Evolutionary conservation across 306 rosid genomes (phyloP), one percentile per base, ranked within the genome.

Genomic region (Dicorynia guianensis): DNA sequence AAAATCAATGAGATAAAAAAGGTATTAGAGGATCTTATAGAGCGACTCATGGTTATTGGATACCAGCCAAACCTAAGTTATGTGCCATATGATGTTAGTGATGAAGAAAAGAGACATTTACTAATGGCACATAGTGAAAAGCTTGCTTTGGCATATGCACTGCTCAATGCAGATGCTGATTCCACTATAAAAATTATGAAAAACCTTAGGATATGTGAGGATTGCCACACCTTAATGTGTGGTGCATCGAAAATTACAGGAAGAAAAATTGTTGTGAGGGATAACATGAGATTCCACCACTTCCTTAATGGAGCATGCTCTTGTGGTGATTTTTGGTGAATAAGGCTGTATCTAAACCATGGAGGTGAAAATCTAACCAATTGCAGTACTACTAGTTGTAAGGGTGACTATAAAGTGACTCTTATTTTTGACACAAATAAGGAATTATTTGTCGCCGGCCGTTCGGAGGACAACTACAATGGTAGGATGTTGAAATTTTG

Each of bases 201-300:
- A 83, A 93, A 89, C 85, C 81, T 93, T 19, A 87, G 98, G 71
- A 85, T 93, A 67, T 93, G 97, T 48, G 90, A 85, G 70, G 97
- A 91, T 73, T 93, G 94, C n/a, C 97, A 93, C 66, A 69, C 44
- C 8, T 75, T 91, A 54, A 91, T 91, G 97, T 85, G 93, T 59
- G 78, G 84, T 7, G 88, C 94, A 57, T 91, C 93, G 7, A 78
- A 79, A 73, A 70, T 86, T 50, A 85, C 82, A 0, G 91, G 86
- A 52, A 89, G 97, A 65, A 88, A 91, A 80, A 89, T 91, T 70
- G 71, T 93, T 48, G 84, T 91, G 60, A 89, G 96, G 81, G 96
- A 88, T 74, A 91, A 85, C 72, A 81, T 69, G 86, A 89, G 91
- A 81, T 93, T 91, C 70, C 97, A 91, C 83, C 96, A 88, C 84